Evolutionary conservation across 2,329 filamentous ascomycete genomes (phyloP).

Genomic region (Raffaelea arxii): DNA sequence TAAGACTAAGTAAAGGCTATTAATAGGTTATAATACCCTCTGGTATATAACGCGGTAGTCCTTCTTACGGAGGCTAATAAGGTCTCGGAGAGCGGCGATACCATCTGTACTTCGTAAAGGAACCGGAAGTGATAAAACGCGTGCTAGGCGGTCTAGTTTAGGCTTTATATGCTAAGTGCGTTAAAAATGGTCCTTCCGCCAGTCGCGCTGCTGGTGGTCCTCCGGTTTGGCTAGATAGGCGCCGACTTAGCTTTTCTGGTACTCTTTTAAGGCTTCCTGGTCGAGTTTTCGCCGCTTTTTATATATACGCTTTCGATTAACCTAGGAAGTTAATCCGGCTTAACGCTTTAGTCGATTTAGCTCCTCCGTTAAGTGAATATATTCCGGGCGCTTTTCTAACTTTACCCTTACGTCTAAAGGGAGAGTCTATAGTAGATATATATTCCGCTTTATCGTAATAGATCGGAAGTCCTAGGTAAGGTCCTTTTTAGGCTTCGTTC

Average conservation of each 20-base stretch:
- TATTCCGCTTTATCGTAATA: background rate
- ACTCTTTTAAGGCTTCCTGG: background rate
- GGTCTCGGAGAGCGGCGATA: slow-evolving; percentile 1
- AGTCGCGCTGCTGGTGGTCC: background rate
- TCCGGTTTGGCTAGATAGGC: background rate
- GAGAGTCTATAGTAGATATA: background rate
- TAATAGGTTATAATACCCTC: background rate
- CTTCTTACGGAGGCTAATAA: background rate
- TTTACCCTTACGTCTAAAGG: background rate
- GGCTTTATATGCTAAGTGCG: background rate
- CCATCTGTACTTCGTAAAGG: background rate
- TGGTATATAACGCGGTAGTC: slow-evolving; percentile 1
- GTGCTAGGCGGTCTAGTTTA: background rate
- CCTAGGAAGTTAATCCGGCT: background rate
- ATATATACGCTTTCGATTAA: slow-evolving; percentile 1
- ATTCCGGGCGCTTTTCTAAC: background rate
- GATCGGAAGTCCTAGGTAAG: slow-evolving; percentile 4
- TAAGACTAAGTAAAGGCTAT: background rate
- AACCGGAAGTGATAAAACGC: background rate
- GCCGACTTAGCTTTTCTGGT: background rate
- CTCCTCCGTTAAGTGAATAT: background rate
- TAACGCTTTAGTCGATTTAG: background rate
- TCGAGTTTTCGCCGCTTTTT: slow-evolving; percentile 2
- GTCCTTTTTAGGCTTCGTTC: background rate
- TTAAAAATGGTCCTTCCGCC: slow-evolving; percentile 1